These are phyloP conservation scores for Lentinula boryana DNA, from an alignment of 768 basidiomycete species.

Conservation along the genomic window DNA sequence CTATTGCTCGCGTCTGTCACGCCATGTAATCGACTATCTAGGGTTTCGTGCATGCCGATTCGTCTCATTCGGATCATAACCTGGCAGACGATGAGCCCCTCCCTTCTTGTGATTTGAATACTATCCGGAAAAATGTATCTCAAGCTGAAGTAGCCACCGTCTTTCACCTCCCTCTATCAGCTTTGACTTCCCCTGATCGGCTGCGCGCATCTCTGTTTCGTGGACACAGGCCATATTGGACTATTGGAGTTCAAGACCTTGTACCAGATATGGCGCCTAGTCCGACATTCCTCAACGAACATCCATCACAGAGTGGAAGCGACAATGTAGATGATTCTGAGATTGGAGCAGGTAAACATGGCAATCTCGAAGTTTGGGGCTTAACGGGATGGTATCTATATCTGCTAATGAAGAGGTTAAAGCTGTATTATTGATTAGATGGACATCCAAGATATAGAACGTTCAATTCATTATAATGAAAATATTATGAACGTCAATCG, in stretches of 20 bases:
- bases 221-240: slow-evolving; percentile 52
- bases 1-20: background rate
- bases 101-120: slow-evolving; percentile 51
- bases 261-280: slow-evolving; percentile 13
- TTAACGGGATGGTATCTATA: slow-evolving; percentile 81
- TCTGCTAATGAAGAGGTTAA: slow-evolving; percentile 50
- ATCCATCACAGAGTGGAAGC: background rate
- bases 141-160: slow-evolving; percentile 59
- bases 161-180: slow-evolving; percentile 66
- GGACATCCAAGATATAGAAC: background rate
- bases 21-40: background rate
- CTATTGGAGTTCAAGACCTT: slow-evolving; percentile 63
- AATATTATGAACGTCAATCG: background rate
- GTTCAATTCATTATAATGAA: background rate
- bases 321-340: slow-evolving; percentile 26
- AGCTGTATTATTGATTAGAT: slow-evolving; percentile 26
- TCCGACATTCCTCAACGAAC: background rate
- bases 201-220: slow-evolving; percentile 52
- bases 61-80: slow-evolving; percentile 4
- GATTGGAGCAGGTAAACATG: slow-evolving; percentile 34
- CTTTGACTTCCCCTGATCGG: slow-evolving; percentile 40
- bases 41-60: slow-evolving; percentile 23
- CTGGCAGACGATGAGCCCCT: slow-evolving; percentile 38
- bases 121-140: slow-evolving; percentile 40
- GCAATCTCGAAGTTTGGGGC: slow-evolving; percentile 71